Evolutionary conservation across 768 basidiomycete genomes (phyloP).

Genomic region (Ramaria sp.): DNA sequence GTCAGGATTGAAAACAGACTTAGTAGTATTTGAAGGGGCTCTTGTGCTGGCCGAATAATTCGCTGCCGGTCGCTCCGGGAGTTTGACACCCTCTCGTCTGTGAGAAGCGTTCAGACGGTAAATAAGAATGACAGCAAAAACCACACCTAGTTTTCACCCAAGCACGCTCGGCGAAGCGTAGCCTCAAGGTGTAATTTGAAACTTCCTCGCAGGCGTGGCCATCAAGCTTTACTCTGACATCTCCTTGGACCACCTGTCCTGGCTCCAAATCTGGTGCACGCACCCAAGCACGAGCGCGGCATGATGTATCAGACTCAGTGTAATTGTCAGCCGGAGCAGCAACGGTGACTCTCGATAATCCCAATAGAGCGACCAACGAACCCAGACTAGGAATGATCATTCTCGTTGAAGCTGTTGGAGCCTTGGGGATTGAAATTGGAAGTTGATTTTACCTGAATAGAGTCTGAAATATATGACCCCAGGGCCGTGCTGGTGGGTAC

Average conservation of each 20-base stretch:
- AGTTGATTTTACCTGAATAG: no score
- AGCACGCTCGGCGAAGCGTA: not conserved
- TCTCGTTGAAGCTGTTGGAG: no score
- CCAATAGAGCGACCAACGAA: not conserved
- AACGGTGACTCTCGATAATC: not conserved
- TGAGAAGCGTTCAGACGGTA: not conserved
- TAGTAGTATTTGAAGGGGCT: no score
- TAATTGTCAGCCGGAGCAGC: not conserved
- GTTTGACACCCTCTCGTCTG: not conserved
- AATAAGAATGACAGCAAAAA: not conserved
- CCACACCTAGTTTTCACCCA: not conserved
- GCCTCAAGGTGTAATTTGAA: not conserved
- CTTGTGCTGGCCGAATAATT: not conserved
- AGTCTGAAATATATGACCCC: no score
- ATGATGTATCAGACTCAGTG: not conserved
- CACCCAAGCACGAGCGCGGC: not conserved
- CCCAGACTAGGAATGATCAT: no score
- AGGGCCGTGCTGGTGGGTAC: no score
- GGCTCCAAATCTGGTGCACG: slow-evolving; percentile 2
- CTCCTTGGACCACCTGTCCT: not conserved
- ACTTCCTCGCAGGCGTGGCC: not conserved
- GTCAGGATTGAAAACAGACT: no score
- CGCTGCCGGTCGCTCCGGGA: not conserved
- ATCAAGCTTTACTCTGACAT: not conserved
- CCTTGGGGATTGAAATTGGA: no score